Percentiles rank a stretch among this genome's conserved stretches.
Conservation (phyloP, 2,329 filamentous ascomycete genomes). For the Aspergillus sp. region DNA sequence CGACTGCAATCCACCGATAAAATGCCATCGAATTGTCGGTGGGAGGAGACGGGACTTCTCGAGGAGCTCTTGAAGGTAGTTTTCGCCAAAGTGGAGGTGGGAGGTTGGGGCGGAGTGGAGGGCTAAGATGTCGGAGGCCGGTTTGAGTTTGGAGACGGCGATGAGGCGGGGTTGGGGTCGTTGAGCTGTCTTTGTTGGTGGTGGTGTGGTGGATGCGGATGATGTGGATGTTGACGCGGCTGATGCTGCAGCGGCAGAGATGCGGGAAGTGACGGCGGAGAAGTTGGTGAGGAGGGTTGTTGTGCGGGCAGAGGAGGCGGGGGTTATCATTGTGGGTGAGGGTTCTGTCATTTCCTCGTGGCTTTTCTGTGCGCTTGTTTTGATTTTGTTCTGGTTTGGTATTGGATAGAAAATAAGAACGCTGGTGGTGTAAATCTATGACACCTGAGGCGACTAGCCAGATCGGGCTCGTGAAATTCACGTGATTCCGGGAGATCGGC, state of each 20-base stretch:
- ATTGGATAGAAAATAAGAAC: not conserved
- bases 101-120: slow-evolving; percentile 58
- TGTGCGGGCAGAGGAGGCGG: slow-evolving; percentile 49
- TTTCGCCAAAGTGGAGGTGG: slow-evolving; percentile 86
- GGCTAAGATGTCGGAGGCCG: slow-evolving; percentile 80
- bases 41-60: slow-evolving; percentile 81
- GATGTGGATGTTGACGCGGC: not conserved
- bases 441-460: not conserved
- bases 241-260: slow-evolving; percentile 44
- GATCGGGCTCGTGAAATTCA: not conserved
- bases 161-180: slow-evolving; percentile 57
- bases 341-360: slow-evolving; percentile 3
- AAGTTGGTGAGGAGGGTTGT: slow-evolving; percentile 58
- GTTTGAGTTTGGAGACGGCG: slow-evolving; percentile 94
- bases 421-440: not conserved
- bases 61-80: slow-evolving; percentile 83
- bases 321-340: slow-evolving; percentile 44
- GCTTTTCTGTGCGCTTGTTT: not conserved
- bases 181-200: not conserved
- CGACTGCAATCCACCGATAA: slow-evolving; percentile 89
- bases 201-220: slow-evolving; percentile 8
- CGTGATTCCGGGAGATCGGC: slow-evolving; percentile 10
- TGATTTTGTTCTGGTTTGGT: not conserved
- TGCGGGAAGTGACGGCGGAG: slow-evolving; percentile 51
- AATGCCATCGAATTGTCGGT: slow-evolving; percentile 75